These are phyloP conservation scores for Termitomyces sp. DNA, from an alignment of 768 basidiomycete species.

Conservation along the genomic window DNA sequence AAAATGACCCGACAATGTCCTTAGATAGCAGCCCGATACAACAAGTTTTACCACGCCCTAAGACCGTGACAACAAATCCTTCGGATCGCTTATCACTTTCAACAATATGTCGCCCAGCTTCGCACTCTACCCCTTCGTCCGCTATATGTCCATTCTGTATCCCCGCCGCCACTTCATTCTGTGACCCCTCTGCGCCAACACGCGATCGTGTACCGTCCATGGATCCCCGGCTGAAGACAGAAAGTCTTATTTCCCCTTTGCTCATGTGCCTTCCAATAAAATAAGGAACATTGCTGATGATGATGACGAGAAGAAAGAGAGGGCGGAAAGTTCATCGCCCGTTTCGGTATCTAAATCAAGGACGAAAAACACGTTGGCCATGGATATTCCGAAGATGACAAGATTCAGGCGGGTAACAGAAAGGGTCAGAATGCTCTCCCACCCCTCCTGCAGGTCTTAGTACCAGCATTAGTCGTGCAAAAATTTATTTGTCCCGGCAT, in stretches of 20 bases:
- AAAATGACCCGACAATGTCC: neutral
- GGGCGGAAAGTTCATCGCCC: neutral
- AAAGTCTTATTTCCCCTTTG: conserved; percentile 1
- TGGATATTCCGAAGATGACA: neutral
- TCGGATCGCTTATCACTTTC: neutral
- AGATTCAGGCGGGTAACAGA: conserved; percentile 1
- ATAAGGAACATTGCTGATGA: neutral
- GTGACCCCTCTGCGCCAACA: neutral
- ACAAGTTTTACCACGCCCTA: neutral
- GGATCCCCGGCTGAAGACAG: neutral
- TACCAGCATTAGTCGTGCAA: too few species aligned
- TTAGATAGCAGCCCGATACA: neutral
- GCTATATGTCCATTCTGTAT: conserved; percentile 2
- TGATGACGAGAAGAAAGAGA: neutral
- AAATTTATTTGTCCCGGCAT: too few species aligned
- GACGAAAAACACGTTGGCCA: neutral
- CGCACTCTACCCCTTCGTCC: conserved; percentile 2
- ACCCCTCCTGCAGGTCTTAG: neutral
- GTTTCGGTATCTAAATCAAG: neutral
- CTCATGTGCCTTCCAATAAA: conserved; percentile 1
- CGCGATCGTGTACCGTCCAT: neutral
- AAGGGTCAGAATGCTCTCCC: neutral
- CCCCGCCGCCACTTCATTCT: neutral
- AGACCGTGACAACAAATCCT: neutral
- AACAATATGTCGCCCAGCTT: neutral